Base-by-base conservation (phyloP, 2,329 filamentous ascomycete genomes). In the Pseudogymnoascus sp. region DNA sequence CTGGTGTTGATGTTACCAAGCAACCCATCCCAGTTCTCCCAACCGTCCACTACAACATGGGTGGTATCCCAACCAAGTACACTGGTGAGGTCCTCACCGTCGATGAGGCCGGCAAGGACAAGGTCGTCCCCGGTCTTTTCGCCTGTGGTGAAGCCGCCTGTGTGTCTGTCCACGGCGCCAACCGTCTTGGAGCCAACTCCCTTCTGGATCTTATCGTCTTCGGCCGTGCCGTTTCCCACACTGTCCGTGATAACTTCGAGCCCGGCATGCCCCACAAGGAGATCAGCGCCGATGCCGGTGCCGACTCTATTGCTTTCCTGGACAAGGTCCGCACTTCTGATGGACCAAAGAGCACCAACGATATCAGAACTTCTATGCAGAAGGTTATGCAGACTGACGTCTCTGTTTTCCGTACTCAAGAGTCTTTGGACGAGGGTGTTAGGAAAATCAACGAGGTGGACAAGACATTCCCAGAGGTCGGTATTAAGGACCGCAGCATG, bases 21-120 rank as follows among this genome's bases (percentile, higher is more conserved):
- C 89, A 96, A 77, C 92, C 92, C 66, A 97, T 97, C 68, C 92
- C 92, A 63, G 92, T 97, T 66, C 82, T 97, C 64, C 92, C 92
- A 61, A 97, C 92, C 45, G 92, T 96, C 67, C 92, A 99, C 82
- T 99, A 99, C 83, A 96, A 96, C 83, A 99, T 97, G 94, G 92
- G 92, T 76, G 92, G 94, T 82, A 96, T 99, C 68, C 92, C 92
- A 58, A 97, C 94, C 67, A 90, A 90, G 71, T 97, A 96, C 82
- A 96, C 90, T 64, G 92, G 94, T 75, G 91, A 99, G 78, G 94
- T 97, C 63, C 77, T 99, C 67, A 95, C 90, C 15, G 79, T 95
- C 58, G 90, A 96, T 68, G 86, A 89, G 71, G 74, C 83, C 63
- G 94, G 94, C 67, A 84, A 95, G 61, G 94, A 97, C 78, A 83